phyloP scores from a whole-genome alignment of 176 grass and related monocot genomes.

The Leersia perrieri region DNA sequence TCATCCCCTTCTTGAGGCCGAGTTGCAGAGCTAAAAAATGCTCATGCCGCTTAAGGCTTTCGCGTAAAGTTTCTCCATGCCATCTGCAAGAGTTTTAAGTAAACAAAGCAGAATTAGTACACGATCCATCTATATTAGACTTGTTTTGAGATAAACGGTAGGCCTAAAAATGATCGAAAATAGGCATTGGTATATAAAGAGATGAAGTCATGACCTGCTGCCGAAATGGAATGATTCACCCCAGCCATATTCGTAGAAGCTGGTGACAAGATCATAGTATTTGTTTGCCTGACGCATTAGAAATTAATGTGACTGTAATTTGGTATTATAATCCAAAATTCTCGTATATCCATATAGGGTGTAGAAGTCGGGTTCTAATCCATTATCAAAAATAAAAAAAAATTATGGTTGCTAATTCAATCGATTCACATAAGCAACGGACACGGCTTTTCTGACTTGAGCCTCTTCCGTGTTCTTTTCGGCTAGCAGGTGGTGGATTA shows the following conservation, averaged over 20 bases:
- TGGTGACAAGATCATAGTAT: conserved; percentile 80
- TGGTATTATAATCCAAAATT: background rate
- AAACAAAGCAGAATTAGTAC: background rate
- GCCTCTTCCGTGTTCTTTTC: too few species aligned
- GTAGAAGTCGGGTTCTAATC: too few species aligned
- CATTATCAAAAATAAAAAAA: too few species aligned
- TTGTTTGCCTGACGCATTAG: conserved; percentile 55
- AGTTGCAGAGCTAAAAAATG: conserved; percentile 63
- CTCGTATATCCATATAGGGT: too few species aligned
- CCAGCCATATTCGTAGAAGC: conserved; percentile 83
- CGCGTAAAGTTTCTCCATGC: conserved; percentile 56
- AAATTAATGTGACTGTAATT: background rate
- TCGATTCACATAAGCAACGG: too few species aligned
- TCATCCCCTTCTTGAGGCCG: conserved; percentile 55
- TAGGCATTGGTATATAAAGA: too few species aligned
- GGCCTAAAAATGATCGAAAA: too few species aligned
- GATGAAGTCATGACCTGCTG: conserved; percentile 34
- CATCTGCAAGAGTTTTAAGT: conserved; percentile 31
- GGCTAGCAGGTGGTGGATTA: too few species aligned
- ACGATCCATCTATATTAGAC: too few species aligned
- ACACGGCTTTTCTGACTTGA: too few species aligned
- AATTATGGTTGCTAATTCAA: background rate
- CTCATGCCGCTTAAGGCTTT: conserved; percentile 69
- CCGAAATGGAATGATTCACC: conserved; percentile 87
- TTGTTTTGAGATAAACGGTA: too few species aligned